Base-by-base conservation (phyloP, 306 rosid species). In the Prunus mira region DNA sequence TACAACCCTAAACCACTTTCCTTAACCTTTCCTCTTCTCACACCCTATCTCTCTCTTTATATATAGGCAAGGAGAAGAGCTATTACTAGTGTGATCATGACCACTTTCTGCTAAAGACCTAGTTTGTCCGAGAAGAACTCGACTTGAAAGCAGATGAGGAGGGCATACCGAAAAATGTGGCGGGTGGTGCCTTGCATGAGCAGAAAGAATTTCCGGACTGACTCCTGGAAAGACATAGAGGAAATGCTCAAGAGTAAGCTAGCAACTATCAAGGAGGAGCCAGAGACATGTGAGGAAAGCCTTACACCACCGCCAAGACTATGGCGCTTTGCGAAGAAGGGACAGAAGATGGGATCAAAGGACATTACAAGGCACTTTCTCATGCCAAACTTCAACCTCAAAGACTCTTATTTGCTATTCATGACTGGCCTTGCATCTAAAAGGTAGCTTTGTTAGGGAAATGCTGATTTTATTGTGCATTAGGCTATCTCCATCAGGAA, bases 231-330 rank as follows among this genome's bases (percentile, higher is more conserved):
- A 68, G 93, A 87, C 74, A 87, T 84, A 75, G 93, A 87, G 71
- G 89, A 89, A 28, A 87, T 91, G 76, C 82, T 89, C 78, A 85
- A 89, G 83, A 82, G 87, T 79, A 91, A 89, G 87, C 92, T 91
- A 79, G 81, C 92, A 57, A 89, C 92, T 11, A 91, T 91, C 58
- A 79, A 67, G 62, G 96, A 91, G 79, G 96, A 89, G 74, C 90
- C 93, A n/a, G 96, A 91, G 43, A 54, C 54, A 9, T 81, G 80
- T 61, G 91, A 89, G 41, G 89, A 86, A 80, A 81, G 50, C 58
- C 61, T 67, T 17, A 71, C 85, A 74, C 80, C 86, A 4, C 85
- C 89, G 4, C 85, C 89, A 64, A 79, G 86, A 20, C 80, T 81
- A 15, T 6, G 78, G 80, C 47, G 84, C 65, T 60, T 82, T 84